A percentile compares a stretch with the other conserved stretches of the same genome.
These are phyloP conservation scores for Aechmea fasciata DNA, from an alignment of 176 grass and related monocot genomes.

Conservation along the genomic window DNA sequence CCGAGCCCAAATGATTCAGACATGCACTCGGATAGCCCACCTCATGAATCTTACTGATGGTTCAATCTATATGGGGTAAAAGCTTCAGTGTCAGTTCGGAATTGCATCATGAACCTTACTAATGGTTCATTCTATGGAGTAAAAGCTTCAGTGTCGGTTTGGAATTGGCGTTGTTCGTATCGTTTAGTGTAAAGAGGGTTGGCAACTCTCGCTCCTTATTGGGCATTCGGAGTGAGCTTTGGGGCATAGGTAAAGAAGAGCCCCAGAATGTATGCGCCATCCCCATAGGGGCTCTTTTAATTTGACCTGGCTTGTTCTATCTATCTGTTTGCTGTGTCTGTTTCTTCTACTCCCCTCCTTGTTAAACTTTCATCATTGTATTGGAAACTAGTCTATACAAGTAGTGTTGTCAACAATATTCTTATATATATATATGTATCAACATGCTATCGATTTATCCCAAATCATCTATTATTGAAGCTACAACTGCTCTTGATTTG, in stretches of 20 bases:
- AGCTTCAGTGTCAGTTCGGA: background rate
- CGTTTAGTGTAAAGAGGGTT: too few species aligned
- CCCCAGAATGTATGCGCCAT: background rate
- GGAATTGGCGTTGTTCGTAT: background rate
- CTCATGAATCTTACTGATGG: conserved; percentile 19
- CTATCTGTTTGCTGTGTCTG: background rate
- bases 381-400: background rate
- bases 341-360: background rate
- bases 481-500: too few species aligned
- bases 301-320: background rate
- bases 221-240: background rate
- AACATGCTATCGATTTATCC: too few species aligned
- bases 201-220: background rate
- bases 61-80: background rate
- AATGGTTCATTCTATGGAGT: background rate
- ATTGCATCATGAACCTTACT: conserved; percentile 12
- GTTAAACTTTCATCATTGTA: background rate
- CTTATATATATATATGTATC: too few species aligned
- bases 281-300: background rate
- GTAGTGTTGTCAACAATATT: background rate
- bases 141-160: background rate
- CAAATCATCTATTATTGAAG: too few species aligned
- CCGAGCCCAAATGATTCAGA: conserved; percentile 37
- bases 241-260: background rate
- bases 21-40: conserved; percentile 51